Base-by-base conservation (phyloP, 2,329 filamentous ascomycete species). In the Blastomyces emzantsi region DNA sequence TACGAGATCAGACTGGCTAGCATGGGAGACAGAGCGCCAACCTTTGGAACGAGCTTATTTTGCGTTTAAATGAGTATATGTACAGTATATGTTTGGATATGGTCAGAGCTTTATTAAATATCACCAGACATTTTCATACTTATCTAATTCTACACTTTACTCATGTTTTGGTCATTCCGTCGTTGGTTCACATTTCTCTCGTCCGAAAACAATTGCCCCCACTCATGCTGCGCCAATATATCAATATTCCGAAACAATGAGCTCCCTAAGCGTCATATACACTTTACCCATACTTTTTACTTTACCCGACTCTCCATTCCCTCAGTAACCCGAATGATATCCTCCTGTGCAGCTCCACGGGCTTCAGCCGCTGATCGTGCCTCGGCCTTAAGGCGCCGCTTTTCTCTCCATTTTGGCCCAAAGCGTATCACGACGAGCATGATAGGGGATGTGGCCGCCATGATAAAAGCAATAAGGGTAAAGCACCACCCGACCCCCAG, bases 1-100 rank as follows among this genome's bases (percentile, higher is more conserved):
- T 62, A 97, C 94, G 65, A 87, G 91, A 74, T 96, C 92, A 68
- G 94, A 99, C 76, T 99, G 94, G 94, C 80, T 99, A 71, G 93
- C 93, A 63, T 99, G 94, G 94, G 94, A 99, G 75, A 82, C 82
- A 22, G 86, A 89, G 73, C 83, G 90, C 72, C 82, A 86, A 67
- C 83, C 88, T 19, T 69, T 89, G 66, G 89, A 92, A 73, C 78
- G 81, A 66, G 86, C 87, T 9, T 81, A 87, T 65, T 81, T 85
- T 68, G 86, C 85, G 33, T 79, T 89, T 65, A 70, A 71, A 64
- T 77, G 67, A 73, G 65, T 19, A 43, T 30, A 30, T 28, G 25
- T 45, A 17, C 25, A 22, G 19, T 47, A 59, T 30, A 43, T 45
- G 36, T 33, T 60, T 47, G 17, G 43, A 39, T 43, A 33, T 30